Evolutionary conservation across 192 early-diverging fungal genomes (phyloP).

Genomic region (Backusella morwellensis): DNA sequence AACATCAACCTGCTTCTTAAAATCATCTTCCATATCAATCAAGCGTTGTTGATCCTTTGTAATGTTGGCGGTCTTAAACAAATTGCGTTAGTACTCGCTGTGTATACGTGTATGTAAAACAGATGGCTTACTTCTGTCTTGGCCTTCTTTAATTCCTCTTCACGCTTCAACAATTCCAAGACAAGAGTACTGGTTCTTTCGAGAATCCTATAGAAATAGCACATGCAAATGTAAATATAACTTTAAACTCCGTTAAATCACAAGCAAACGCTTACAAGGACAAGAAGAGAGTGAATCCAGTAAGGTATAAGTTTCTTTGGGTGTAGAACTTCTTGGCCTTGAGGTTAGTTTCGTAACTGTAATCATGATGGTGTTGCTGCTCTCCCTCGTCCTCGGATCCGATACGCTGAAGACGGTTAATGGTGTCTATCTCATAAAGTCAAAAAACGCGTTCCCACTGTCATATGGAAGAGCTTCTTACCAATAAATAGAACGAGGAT

Average conservation of each 20-base stretch:
- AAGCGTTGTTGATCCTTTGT: conserved; percentile 25
- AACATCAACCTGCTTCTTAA: conserved; percentile 17
- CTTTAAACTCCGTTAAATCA: neutral
- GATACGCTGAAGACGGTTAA: conserved; percentile 45
- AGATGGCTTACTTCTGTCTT: conserved; percentile 14
- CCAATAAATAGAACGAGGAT: conserved; percentile 58
- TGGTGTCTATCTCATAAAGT: conserved; percentile 38
- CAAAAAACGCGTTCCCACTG: neutral
- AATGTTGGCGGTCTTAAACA: conserved; percentile 7
- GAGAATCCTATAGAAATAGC: conserved; percentile 37
- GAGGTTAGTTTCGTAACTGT: conserved; percentile 36
- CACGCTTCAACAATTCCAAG: conserved; percentile 44
- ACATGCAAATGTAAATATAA: neutral
- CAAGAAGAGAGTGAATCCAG: conserved; percentile 60
- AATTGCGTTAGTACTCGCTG: neutral
- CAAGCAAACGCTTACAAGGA: conserved; percentile 40
- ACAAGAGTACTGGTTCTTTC: conserved; percentile 54
- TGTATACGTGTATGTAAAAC: neutral
- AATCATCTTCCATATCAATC: conserved; percentile 26
- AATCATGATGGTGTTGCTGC: conserved; percentile 23
- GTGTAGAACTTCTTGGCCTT: conserved; percentile 56
- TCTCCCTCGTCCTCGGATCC: conserved; percentile 24
- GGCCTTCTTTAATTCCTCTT: conserved; percentile 37
- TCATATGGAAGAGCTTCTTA: conserved; percentile 18
- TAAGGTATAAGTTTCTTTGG: conserved; percentile 61